Base-by-base conservation (phyloP, 768 basidiomycete genomes). In the Rhizopogon roseolus region DNA sequence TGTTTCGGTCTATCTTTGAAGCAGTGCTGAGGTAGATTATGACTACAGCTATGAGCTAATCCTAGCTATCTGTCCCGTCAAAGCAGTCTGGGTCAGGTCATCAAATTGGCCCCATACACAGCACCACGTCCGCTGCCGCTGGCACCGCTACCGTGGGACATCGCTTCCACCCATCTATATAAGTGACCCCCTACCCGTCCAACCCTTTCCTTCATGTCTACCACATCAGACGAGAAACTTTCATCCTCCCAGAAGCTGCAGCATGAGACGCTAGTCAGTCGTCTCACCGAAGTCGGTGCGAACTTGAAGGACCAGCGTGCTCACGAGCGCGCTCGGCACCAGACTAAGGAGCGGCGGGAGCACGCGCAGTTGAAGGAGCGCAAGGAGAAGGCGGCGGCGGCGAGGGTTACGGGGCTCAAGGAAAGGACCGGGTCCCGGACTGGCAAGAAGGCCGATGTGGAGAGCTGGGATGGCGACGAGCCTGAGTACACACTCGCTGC, bases 241-340 rank as follows among this genome's bases (percentile, higher is more conserved):
- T 32, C 29, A 7, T 53, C 68, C 25, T 58, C 60, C 36, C 45
- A 52, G 49, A 40, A 56, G 27, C 32, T 52, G 43, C 53, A 67
- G 43, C 53, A 67, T 63, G 64, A 68, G 40, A 44, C 55, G 19
- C 45, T 42, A 41, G 50, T 37, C 42, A 42, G 53, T 49, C 57
- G 57, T 44, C 17, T 63, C 48, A 60, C 59, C 39, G 64, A 60
- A 49, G 9, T 49, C 2, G 50, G 6, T 27, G 45, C 60, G 34
- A 69, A 22, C 22, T 22, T 22, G 22, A 22, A 69, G 51, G 68
- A 71, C 49, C 61, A 62, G 38, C 68, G 68, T 14, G 70, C 68
- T 19, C 61, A 57, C 11, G 68, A 69, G 58, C 70, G 66, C 29
- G 68, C 68, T 7, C 68, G 70, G 53, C 68, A 68, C 32, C 68